A percentile compares a stretch with the other conserved stretches of the same genome.
Conservation (phyloP, 805 yeast species). For the Candida andamanensis region DNA sequence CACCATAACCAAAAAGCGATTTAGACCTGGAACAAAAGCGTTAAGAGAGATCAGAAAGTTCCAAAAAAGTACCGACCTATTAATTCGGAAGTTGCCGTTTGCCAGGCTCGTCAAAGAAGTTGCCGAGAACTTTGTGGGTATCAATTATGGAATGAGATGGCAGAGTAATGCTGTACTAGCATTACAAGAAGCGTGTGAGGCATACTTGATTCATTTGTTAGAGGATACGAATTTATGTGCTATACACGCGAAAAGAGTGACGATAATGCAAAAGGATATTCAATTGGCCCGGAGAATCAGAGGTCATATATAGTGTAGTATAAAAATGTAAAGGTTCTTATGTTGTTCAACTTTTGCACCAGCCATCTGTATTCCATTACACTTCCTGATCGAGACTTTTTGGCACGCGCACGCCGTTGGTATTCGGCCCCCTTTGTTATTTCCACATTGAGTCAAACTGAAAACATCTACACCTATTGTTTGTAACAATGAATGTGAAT, state of each 20-base stretch:
- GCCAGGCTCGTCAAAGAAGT: slow-evolving; percentile 73
- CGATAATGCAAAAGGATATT: slow-evolving; percentile 79
- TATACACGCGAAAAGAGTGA: slow-evolving; percentile 75
- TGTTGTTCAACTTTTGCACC: too few species aligned
- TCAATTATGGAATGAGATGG: slow-evolving; percentile 63
- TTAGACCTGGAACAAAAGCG: slow-evolving; percentile 63
- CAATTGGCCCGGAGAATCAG: slow-evolving; percentile 75
- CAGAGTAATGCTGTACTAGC: slow-evolving; percentile 74
- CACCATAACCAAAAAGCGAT: slow-evolving; percentile 32
- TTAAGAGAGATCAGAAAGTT: slow-evolving; percentile 62
- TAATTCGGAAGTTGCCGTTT: slow-evolving; percentile 70
- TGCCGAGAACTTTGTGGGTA: slow-evolving; percentile 53
- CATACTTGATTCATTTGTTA: slow-evolving; percentile 63
- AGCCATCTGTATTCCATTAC: too few species aligned
- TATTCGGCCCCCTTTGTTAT: too few species aligned
- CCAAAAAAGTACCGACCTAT: slow-evolving; percentile 62
- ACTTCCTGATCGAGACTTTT: too few species aligned
- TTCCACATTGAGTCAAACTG: too few species aligned
- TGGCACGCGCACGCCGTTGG: too few species aligned
- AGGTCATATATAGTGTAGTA: slow-evolving; percentile 32
- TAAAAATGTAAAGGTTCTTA: too few species aligned
- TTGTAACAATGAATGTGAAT: not conserved
- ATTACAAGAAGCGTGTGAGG: slow-evolving; percentile 77
- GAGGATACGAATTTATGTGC: slow-evolving; percentile 79
- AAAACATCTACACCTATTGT: too few species aligned